Evolutionary conservation across 257 asterid species (phyloP), one percentile per base, ranked within the genome.

Genomic region (Solanum clarkiae): DNA sequence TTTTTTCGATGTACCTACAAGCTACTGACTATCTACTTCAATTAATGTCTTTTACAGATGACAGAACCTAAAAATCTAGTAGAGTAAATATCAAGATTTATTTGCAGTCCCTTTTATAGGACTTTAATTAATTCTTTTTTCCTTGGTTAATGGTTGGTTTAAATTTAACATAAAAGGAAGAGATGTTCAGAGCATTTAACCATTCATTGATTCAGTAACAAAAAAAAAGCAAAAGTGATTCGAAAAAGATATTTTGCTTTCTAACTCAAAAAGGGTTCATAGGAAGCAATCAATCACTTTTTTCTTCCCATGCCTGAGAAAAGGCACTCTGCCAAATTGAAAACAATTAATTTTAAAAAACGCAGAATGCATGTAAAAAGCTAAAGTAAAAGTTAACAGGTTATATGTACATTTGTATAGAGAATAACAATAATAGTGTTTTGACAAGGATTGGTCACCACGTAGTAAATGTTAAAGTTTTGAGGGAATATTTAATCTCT

Each of bases 291-390:
- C 65, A 72, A 53, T 87, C 66, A 68, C 72, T 63, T 87, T 84
- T 82, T 75, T 56, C 83, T 60, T 84, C 65, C 80, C 94, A 89
- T 88, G 92, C 92, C 82, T 68, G 75, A 66, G 51, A 42, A 80
- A 70, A 85, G 84, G 86, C 82, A 85, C 57, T 57, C 57, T 84
- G 84, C 84, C 85, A 79, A 70, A 70, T 70, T 49, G 66, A 66
- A 77, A 29, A 17, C 32, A 12, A 4, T 8, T 53, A 20, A 54
- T 10, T 8, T 3, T 8, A 57, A 85, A 13, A 16, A 0, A 77
- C 9, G n/a, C 36, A 63, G 10, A n/a, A 54, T 54, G 51, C 85
- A 80, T 83, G 85, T 84, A 69, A 83, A 85, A 77, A 59, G 51
- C 20, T n/a, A 8, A 80, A 65, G 77, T 47, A 69, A 62, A 57